These are phyloP conservation scores for Venturiaceae sp. DNA, from an alignment of 2,329 filamentous ascomycete species.

Conservation along the genomic window DNA sequence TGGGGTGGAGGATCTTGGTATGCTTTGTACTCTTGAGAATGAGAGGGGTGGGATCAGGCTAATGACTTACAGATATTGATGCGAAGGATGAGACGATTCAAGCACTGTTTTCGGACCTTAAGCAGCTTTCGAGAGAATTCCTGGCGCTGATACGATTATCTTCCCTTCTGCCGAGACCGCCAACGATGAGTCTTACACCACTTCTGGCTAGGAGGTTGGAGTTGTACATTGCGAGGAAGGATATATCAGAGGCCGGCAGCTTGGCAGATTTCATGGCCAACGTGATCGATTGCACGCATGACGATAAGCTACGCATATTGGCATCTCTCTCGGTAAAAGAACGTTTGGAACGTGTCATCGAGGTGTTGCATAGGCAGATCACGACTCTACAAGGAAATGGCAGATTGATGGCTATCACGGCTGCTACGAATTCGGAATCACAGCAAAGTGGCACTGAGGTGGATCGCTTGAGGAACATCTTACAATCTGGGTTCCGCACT, in stretches of 20 bases:
- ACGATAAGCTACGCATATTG: conserved; percentile 83
- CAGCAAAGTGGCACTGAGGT: conserved; percentile 28
- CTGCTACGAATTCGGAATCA: conserved; percentile 35
- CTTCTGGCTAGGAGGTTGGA: conserved; percentile 81
- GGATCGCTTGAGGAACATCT: conserved; percentile 31
- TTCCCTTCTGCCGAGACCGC: conserved; percentile 66
- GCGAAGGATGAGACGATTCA: conserved; percentile 54
- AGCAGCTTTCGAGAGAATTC: conserved; percentile 76
- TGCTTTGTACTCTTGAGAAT: not conserved
- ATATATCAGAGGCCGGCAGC: conserved; percentile 69
- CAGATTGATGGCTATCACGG: conserved; percentile 70
- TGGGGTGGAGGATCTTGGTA: conserved; percentile 31
- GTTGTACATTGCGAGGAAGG: conserved; percentile 74
- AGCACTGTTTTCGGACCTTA: conserved; percentile 68
- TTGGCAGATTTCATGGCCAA: conserved; percentile 97
- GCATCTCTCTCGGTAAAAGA: conserved; percentile 71
- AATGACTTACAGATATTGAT: conserved; percentile 18
- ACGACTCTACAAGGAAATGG: conserved; percentile 77
- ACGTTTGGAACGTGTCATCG: conserved; percentile 71
- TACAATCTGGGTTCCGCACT: conserved; percentile 26
- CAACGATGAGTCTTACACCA: conserved; percentile 61
- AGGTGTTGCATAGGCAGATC: conserved; percentile 74
- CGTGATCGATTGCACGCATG: conserved; percentile 74
- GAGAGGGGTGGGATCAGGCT: not conserved
- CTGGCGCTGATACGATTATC: conserved; percentile 76